These are phyloP conservation scores for Neolentinus lepideus DNA, from an alignment of 1,284 basidiomycete genomes.

Conservation along the genomic window DNA sequence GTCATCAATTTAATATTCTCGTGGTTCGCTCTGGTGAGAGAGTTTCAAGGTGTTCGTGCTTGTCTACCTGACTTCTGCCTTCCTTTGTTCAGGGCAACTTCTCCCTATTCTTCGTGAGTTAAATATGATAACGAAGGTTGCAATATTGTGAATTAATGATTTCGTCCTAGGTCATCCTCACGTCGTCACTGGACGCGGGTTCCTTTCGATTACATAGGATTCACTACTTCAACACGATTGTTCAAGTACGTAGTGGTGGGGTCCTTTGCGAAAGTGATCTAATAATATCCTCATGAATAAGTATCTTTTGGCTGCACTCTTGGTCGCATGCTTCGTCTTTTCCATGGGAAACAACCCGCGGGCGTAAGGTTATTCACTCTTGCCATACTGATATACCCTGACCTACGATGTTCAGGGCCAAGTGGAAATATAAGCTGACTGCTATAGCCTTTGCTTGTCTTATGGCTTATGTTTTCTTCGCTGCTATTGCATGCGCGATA, in stretches of 20 bases:
- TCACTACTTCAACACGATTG: slow-evolving; percentile 71
- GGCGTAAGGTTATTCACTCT: slow-evolving; percentile 41
- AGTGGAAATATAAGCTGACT: slow-evolving; percentile 81
- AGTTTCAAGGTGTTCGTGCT: background rate
- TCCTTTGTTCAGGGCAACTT: slow-evolving; percentile 67
- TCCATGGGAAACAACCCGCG: slow-evolving; percentile 96
- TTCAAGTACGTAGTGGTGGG: slow-evolving; percentile 44
- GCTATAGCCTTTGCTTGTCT: slow-evolving; percentile 73
- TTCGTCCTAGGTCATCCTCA: slow-evolving; percentile 70
- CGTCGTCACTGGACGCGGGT: slow-evolving; percentile 78
- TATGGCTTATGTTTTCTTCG: slow-evolving; percentile 77
- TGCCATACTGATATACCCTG: background rate
- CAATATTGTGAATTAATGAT: slow-evolving; percentile 3
- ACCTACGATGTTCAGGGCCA: slow-evolving; percentile 40
- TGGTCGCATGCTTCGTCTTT: slow-evolving; percentile 88
- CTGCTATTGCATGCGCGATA: slow-evolving; percentile 70
- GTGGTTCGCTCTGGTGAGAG: slow-evolving; percentile 84
- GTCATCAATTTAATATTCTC: slow-evolving; percentile 84
- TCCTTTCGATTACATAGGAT: slow-evolving; percentile 68
- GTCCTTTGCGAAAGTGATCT: background rate
- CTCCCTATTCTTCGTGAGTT: slow-evolving; percentile 89
- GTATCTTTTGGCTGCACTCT: slow-evolving; percentile 81
- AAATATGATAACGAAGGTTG: slow-evolving; percentile 2
- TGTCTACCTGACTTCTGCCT: slow-evolving; percentile 1
- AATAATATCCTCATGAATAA: slow-evolving; percentile 24